Conservation (phyloP, 202 grass and related monocot genomes). For the Carex sylvatica region DNA sequence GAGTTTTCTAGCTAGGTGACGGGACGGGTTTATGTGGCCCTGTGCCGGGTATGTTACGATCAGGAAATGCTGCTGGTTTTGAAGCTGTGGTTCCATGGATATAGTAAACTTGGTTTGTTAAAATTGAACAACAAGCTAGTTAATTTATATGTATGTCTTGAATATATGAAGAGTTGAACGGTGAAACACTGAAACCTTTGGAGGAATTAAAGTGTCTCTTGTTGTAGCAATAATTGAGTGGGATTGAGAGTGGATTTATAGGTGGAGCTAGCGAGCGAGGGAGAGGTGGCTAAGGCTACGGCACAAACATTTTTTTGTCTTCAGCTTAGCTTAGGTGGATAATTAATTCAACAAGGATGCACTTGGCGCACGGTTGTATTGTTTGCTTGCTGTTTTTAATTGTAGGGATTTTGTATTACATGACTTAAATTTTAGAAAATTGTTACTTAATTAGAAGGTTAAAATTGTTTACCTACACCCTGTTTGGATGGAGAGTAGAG, state of each 20-base stretch:
- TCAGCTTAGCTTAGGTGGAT: too few relatives aligned
- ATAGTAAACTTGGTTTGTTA: background rate
- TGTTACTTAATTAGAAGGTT: too few relatives aligned
- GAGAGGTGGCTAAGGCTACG: background rate
- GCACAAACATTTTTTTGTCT: background rate
- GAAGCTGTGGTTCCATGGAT: background rate
- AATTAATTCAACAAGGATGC: background rate
- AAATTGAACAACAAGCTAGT: background rate
- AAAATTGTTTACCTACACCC: too few relatives aligned
- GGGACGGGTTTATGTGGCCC: constrained; percentile 65
- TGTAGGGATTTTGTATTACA: too few relatives aligned
- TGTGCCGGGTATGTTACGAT: constrained; percentile 49
- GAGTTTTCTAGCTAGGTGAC: constrained; percentile 48
- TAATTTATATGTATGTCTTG: background rate
- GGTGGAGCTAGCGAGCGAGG: background rate
- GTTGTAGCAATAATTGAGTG: background rate
- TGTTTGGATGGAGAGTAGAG: too few relatives aligned
- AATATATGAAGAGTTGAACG: background rate
- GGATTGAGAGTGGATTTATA: constrained; percentile 2
- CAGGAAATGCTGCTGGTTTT: constrained; percentile 47
- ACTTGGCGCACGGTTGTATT: background rate
- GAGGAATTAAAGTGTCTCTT: too few relatives aligned
- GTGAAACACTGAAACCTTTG: background rate
- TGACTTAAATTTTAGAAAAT: too few relatives aligned
- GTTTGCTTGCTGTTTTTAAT: background rate